Conservation (phyloP, 2,329 filamentous ascomycete genomes). For the Fusarium oligoseptatum region DNA sequence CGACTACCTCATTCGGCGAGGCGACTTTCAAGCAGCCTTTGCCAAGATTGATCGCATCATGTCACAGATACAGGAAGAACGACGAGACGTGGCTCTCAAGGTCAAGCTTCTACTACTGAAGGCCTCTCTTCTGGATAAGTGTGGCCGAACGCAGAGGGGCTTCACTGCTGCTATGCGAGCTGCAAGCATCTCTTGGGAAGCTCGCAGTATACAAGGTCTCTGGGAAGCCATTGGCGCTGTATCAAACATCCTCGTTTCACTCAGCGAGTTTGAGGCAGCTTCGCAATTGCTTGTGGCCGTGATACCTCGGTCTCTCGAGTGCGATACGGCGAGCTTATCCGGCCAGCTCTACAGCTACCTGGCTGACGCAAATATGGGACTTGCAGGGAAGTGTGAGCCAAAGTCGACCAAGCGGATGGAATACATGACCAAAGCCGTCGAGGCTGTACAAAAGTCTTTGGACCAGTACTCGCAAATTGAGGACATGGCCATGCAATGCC, state of each 20-base stretch:
- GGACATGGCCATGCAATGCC: conserved; percentile 76
- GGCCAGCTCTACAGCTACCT: conserved; percentile 78
- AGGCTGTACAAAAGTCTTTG: conserved; percentile 73
- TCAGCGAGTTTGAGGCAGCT: conserved; percentile 79
- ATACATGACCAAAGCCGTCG: conserved; percentile 69
- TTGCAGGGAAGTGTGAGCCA: conserved; percentile 69
- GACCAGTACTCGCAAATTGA: conserved; percentile 75
- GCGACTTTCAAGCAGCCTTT: conserved; percentile 63
- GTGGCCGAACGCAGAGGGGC: conserved; percentile 77
- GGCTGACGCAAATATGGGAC: conserved; percentile 83
- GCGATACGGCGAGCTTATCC: conserved; percentile 71
- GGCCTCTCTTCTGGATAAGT: conserved; percentile 75
- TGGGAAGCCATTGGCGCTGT: conserved; percentile 80
- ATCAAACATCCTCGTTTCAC: conserved; percentile 75
- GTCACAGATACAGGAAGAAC: conserved; percentile 57
- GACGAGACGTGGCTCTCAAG: conserved; percentile 71
- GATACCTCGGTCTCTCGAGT: conserved; percentile 83
- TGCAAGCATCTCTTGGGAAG: conserved; percentile 78
- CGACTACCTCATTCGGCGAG: conserved; percentile 63
- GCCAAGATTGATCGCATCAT: conserved; percentile 62
- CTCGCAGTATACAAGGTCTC: conserved; percentile 75
- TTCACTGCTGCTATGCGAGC: conserved; percentile 84
- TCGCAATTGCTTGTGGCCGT: conserved; percentile 74
- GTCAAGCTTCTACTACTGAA: conserved; percentile 81
- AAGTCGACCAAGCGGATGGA: conserved; percentile 64